Evolutionary conservation across 2,329 filamentous ascomycete genomes (phyloP), one percentile per base, ranked within the genome.

Genomic region (Coleophoma cylindrospora): DNA sequence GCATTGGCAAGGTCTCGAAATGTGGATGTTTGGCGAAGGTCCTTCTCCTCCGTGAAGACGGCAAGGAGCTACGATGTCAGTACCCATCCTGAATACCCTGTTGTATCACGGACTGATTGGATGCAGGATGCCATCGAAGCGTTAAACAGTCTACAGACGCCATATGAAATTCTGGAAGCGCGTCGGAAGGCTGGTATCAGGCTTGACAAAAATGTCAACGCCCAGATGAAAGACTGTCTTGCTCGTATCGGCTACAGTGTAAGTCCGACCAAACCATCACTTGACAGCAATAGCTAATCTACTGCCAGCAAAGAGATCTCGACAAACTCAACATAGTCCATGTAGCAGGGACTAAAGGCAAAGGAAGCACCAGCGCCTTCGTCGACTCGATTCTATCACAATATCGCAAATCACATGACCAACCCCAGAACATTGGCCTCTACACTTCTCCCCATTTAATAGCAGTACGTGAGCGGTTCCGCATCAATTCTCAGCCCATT

Each of bases 141-240:
- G 37, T 80, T 97, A 64, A 97, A 97, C 69, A 87, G 89, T 41
- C 82, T 97, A 46, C 94, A 99, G 68, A 90, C 88, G 40, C 95
- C 95, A 47, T 92, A 86, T 65, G 81, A 86, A 45, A 79, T 90
- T 47, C 80, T 96, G 15, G 84, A 95, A 65, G 83, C 86, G 46
- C 84, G 94, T 47, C 79, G 83, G 49, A 88, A 88, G 65, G 86
- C 86, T 15, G 87, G 89, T 17, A 73, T 83, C 54, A 79, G 76
- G 27, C 83, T 88, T 61, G 87, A 94, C 68, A 75, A 81, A 52
- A 74, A 76, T 50, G 79, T 87, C 9, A 83, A 94, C 44, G 80
- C 81, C 3, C 88, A 96, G 67, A 95, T 95, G 82, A 77, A 82
- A 57, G 79, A 83, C 53, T 95, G 89, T 78, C 80, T 89, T 62